A percentile compares a stretch with the other conserved stretches of the same genome.
phyloP scores from a whole-genome alignment of 345 rosid genomes.

The Salix purpurea region DNA sequence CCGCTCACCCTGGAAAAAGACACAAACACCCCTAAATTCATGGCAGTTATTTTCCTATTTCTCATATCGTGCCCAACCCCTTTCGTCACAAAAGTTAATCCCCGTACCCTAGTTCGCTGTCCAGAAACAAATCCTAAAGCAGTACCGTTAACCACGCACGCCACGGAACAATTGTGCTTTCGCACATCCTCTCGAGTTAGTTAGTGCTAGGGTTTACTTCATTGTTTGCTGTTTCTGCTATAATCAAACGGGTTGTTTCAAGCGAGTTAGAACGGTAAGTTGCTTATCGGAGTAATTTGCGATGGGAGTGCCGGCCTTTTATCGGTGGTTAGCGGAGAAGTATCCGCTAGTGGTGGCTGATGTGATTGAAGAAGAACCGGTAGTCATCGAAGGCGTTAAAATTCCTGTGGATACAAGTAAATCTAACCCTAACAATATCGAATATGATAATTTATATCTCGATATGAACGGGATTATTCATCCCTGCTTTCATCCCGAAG shows the following conservation, averaged over 20 bases:
- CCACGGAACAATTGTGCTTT: neutral
- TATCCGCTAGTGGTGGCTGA: constrained; percentile 71
- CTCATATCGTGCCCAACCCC: no score
- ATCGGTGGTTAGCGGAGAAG: constrained; percentile 88
- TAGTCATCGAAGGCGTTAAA: constrained; percentile 51
- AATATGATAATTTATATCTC: constrained; percentile 89
- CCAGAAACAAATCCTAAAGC: neutral
- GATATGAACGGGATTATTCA: constrained; percentile 99
- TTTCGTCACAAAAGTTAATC: neutral
- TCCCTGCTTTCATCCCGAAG: constrained; percentile 97
- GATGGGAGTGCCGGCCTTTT: constrained; percentile 97
- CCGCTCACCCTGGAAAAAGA: neutral
- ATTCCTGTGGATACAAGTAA: constrained; percentile 79
- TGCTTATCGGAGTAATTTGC: neutral
- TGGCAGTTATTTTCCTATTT: neutral
- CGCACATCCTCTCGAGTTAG: neutral
- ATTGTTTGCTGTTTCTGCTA: neutral
- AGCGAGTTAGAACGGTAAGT: neutral
- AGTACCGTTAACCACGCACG: neutral
- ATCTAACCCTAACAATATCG: constrained; percentile 74
- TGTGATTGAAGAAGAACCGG: constrained; percentile 82
- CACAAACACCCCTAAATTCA: neutral
- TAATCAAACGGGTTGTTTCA: neutral
- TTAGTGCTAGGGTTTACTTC: neutral
- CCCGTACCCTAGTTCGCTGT: constrained; percentile 2